Evolutionary conservation across 2,329 filamentous ascomycete species (phyloP), one percentile per base, ranked within the genome.

Genomic region (Westerdykella ornata): DNA sequence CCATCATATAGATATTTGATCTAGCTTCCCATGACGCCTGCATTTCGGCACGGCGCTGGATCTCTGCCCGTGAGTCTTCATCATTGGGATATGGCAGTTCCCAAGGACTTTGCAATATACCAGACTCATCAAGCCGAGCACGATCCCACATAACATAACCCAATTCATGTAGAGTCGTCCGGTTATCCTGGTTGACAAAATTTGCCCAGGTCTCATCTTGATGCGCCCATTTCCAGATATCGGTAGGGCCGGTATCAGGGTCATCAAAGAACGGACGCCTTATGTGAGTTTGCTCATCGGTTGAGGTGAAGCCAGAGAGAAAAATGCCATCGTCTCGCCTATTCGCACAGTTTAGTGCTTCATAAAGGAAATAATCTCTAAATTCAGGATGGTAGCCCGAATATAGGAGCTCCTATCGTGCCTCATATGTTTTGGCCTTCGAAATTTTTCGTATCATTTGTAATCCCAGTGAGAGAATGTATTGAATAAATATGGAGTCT

Each of bases 121-220:
- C 29, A 18, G 41, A 37, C 12, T 20, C 37, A 28, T 53, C 44
- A 13, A 57, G n/a, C 17, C 49, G 42, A 8, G 8, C 29, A 5
- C 42, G 43, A 35, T 57, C 49, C 52, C 54, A 57, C 39, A 54
- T 46, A 14, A 50, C 43, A 33, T 53, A 57, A 7, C 51, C 53
- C 47, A 45, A 53, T 9, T 40, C 14, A 18, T 42, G 42, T 15
- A 48, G 30, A 11, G 12, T 11, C 11, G 9, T 5, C 28, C 28
- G 38, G 30, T 39, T 18, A 6, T 14, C 17, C 11, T 39, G 38
- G 17, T 39, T 17, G 11, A 35, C 28, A 17, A 35, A 35, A 15
- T 35, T 4, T 31, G 7, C 28, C 18, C 8, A 9, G 14, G 38
- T 39, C 38, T 39, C 28, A 16, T 35, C 5, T 15, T 33, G 28